phyloP scores from a whole-genome alignment of 1,139 yeast species.

The Nakaseomyces uthaithaninus region DNA sequence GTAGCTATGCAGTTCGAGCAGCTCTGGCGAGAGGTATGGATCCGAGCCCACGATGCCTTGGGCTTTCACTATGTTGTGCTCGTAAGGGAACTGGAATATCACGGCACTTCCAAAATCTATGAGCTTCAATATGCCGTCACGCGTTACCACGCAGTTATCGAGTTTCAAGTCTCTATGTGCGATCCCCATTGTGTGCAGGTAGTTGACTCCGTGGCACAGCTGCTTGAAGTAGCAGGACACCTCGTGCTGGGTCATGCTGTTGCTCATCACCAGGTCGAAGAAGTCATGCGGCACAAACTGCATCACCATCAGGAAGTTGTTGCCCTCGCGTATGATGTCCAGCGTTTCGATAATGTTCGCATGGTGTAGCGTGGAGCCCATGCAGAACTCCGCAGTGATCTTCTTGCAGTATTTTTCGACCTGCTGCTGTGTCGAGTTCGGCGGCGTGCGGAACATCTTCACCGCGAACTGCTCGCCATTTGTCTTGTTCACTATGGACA shows the following conservation, averaged over 20 bases:
- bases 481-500: slow-evolving; percentile 45
- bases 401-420: slow-evolving; percentile 51
- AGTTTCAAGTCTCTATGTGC: slow-evolving; percentile 73
- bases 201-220: slow-evolving; percentile 50
- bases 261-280: slow-evolving; percentile 70
- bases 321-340: slow-evolving; percentile 51
- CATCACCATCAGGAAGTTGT: slow-evolving; percentile 54
- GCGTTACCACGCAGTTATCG: slow-evolving; percentile 67
- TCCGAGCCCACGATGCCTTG: slow-evolving; percentile 76
- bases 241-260: slow-evolving; percentile 51
- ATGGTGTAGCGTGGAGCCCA: slow-evolving; percentile 54
- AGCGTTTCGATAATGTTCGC: slow-evolving; percentile 56
- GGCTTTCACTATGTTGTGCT: slow-evolving; percentile 38
- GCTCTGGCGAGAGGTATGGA: slow-evolving; percentile 76
- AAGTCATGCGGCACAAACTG: slow-evolving; percentile 71
- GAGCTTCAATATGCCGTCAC: slow-evolving; percentile 54
- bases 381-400: slow-evolving; percentile 57
- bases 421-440: slow-evolving; percentile 10
- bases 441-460: slow-evolving; percentile 48
- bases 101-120: slow-evolving; percentile 77
- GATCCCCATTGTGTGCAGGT: slow-evolving; percentile 57
- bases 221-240: slow-evolving; percentile 63
- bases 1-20: slow-evolving; percentile 41
- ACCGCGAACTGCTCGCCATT: slow-evolving; percentile 56
- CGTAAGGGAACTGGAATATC: slow-evolving; percentile 42